Conservation (phyloP, 345 rosid species). For the Dipteronia sinensis region DNA sequence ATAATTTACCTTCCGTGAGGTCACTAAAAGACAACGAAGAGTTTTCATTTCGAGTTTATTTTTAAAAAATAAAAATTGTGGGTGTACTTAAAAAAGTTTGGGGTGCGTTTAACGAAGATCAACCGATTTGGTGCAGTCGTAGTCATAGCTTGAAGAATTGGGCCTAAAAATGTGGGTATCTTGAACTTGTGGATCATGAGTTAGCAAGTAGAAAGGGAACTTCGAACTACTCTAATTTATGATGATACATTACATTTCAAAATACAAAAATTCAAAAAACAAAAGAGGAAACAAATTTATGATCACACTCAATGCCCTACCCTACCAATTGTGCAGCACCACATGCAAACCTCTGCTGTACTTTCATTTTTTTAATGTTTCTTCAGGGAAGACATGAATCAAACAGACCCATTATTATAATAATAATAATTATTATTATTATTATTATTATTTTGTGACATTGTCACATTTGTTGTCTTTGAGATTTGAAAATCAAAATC, state of each 20-base stretch:
- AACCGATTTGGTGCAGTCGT: not conserved
- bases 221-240: not conserved
- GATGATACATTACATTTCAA: not conserved
- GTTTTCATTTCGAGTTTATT: too few species aligned
- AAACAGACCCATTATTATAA: too few species aligned
- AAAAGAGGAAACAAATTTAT: conserved; percentile 15
- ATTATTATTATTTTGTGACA: too few species aligned
- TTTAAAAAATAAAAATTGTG: not conserved
- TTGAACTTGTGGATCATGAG: too few species aligned
- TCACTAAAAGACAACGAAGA: too few species aligned
- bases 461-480: too few species aligned
- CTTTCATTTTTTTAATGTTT: too few species aligned
- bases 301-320: conserved; percentile 32
- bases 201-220: not conserved
- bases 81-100: not conserved
- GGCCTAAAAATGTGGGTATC: not conserved
- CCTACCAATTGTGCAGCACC: conserved; percentile 29
- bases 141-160: not conserved
- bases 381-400: too few species aligned
- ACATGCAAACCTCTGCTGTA: not conserved
- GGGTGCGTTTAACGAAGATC: not conserved
- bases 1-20: too few species aligned
- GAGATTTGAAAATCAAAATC: not conserved
- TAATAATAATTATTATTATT: too few species aligned
- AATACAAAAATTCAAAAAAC: not conserved